phyloP scores from a whole-genome alignment of 495 filamentous ascomycete species.

The Aspergillus bridgeri region DNA sequence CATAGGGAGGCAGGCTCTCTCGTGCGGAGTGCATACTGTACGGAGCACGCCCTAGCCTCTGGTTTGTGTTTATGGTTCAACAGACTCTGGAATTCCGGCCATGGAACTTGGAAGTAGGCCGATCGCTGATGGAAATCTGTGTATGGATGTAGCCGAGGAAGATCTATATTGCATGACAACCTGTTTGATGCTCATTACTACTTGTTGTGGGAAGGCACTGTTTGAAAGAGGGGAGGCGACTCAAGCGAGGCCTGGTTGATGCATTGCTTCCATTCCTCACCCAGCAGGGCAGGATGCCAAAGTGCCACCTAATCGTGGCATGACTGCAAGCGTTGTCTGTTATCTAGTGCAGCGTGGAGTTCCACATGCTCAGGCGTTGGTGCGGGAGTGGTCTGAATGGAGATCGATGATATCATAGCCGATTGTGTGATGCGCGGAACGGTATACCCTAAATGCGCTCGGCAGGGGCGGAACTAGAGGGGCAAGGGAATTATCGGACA shows the following conservation, averaged over 20 bases:
- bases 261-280: not conserved
- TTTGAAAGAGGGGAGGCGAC: not conserved
- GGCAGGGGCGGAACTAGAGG: too few relatives aligned
- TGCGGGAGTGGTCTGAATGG: not conserved
- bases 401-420: not conserved
- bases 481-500: not conserved
- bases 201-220: not conserved
- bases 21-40: not conserved
- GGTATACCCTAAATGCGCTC: not conserved
- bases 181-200: not conserved
- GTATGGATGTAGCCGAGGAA: not conserved
- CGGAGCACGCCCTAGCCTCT: too few relatives aligned
- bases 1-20: not conserved
- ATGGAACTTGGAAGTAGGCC: not conserved
- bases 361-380: not conserved
- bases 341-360: not conserved
- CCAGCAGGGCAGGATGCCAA: not conserved
- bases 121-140: not conserved
- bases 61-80: too few relatives aligned
- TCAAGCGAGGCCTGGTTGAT: not conserved
- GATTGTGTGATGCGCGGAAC: not conserved
- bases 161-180: not conserved
- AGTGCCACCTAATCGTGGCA: not conserved
- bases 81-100: too few relatives aligned
- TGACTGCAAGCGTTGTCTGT: not conserved